Conservation (phyloP, 805 yeast genomes). For the Teunomyces funiuensis region DNA sequence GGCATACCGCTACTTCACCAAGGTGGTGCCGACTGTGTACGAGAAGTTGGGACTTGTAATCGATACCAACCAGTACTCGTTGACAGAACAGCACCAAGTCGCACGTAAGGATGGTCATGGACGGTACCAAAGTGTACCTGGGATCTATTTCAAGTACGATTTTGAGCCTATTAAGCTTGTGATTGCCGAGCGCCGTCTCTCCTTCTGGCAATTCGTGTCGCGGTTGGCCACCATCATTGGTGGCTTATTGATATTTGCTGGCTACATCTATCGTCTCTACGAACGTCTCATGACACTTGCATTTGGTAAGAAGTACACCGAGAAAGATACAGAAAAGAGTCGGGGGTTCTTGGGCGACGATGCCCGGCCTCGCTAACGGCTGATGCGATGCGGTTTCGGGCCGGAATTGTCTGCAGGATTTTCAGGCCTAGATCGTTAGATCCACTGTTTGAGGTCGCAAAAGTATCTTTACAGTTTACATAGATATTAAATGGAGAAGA, state of each 20-base stretch:
- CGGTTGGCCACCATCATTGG: slow-evolving; percentile 80
- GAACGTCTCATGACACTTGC: slow-evolving; percentile 53
- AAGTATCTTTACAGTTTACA: neutral
- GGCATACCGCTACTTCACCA: slow-evolving; percentile 63
- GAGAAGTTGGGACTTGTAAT: slow-evolving; percentile 67
- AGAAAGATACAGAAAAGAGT: slow-evolving; percentile 47
- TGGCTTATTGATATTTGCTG: slow-evolving; percentile 69
- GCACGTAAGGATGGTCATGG: slow-evolving; percentile 14
- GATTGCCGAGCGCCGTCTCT: slow-evolving; percentile 67
- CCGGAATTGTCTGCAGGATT: neutral
- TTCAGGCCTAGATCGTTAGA: too few relatives aligned
- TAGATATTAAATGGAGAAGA: slow-evolving; percentile 8
- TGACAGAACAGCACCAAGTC: slow-evolving; percentile 49
- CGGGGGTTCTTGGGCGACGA: slow-evolving; percentile 28
- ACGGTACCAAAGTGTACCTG: slow-evolving; percentile 52
- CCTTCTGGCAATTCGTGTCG: slow-evolving; percentile 75
- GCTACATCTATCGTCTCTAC: slow-evolving; percentile 58
- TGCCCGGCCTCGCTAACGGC: neutral
- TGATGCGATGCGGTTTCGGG: too few relatives aligned
- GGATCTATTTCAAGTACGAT: slow-evolving; percentile 79
- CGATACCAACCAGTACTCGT: slow-evolving; percentile 84
- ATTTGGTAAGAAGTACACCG: slow-evolving; percentile 58
- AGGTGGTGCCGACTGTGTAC: slow-evolving; percentile 82
- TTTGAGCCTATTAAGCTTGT: slow-evolving; percentile 82
- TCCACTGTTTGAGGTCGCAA: neutral